These are phyloP conservation scores for Ogataea paraovalis DNA, from an alignment of 805 yeast genomes.

Conservation along the genomic window DNA sequence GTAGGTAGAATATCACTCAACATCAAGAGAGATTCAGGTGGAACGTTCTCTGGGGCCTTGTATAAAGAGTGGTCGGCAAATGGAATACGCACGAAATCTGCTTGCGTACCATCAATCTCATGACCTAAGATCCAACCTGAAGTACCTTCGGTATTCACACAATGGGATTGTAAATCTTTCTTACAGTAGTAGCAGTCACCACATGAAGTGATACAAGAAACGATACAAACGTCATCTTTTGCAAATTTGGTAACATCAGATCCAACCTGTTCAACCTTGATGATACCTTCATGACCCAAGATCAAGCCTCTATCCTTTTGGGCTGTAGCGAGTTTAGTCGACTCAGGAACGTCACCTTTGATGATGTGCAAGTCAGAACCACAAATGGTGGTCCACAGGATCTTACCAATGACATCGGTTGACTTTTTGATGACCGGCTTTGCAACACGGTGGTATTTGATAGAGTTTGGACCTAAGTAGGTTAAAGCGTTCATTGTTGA, in stretches of 20 bases:
- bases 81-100: slow-evolving; percentile 56
- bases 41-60: slow-evolving; percentile 28
- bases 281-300: slow-evolving; percentile 64
- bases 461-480: slow-evolving; percentile 41
- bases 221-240: slow-evolving; percentile 55
- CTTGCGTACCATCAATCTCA: slow-evolving; percentile 65
- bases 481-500: slow-evolving; percentile 44
- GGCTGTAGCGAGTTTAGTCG: slow-evolving; percentile 31
- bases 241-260: slow-evolving; percentile 44
- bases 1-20: slow-evolving; percentile 64
- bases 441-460: slow-evolving; percentile 35
- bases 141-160: slow-evolving; percentile 36
- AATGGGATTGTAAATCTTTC: slow-evolving; percentile 56
- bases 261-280: slow-evolving; percentile 49
- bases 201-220: slow-evolving; percentile 65
- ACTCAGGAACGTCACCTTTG: slow-evolving; percentile 57
- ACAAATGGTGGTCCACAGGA: slow-evolving; percentile 57
- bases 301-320: slow-evolving; percentile 24
- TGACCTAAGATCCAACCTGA: slow-evolving; percentile 55
- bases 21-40: slow-evolving; percentile 51
- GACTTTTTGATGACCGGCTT: slow-evolving; percentile 42
- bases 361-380: slow-evolving; percentile 63
- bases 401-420: slow-evolving; percentile 54
- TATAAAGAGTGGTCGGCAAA: slow-evolving; percentile 40
- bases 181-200: slow-evolving; percentile 54